Percentiles rank a stretch among this genome's conserved stretches.
Conservation (phyloP, 495 filamentous ascomycete species). For the Aspergillus nidulans region DNA sequence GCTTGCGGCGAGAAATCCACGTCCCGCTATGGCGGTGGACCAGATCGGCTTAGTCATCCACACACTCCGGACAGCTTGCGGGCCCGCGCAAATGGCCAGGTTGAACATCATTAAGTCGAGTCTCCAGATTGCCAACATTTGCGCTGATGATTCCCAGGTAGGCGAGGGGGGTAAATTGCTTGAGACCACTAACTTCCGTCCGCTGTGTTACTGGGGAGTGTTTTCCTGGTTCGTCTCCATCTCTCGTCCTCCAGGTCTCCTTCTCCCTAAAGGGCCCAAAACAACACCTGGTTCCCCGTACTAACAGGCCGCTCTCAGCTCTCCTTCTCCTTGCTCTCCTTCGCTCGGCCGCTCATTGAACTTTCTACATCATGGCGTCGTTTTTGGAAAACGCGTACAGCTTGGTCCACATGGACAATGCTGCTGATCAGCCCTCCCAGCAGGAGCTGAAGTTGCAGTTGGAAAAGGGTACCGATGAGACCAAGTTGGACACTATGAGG, state of each 20-base stretch:
- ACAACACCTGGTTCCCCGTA: conserved; percentile 38
- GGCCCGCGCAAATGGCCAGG: conserved; percentile 43
- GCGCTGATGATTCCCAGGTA: conserved; percentile 38
- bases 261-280: conserved; percentile 29
- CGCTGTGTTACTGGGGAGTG: conserved; percentile 26
- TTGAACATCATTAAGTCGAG: conserved; percentile 28
- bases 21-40: not conserved
- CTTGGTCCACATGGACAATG: conserved; percentile 91
- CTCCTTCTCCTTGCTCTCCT: conserved; percentile 21
- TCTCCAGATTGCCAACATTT: conserved; percentile 28
- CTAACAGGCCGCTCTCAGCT: conserved; percentile 36
- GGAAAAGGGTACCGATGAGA: conserved; percentile 96
- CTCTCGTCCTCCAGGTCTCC: conserved; percentile 9
- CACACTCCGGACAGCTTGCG: conserved; percentile 42
- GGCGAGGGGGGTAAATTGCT: conserved; percentile 41
- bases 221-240: conserved; percentile 22
- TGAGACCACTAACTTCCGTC: conserved; percentile 23
- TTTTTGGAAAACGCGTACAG: conserved; percentile 94
- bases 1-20: conserved; percentile 11
- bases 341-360: conserved; percentile 15
- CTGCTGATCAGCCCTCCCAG: conserved; percentile 82
- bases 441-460: conserved; percentile 90
- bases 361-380: conserved; percentile 70
- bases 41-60: conserved; percentile 46
- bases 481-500: conserved; percentile 98